Conservation (phyloP, 1,139 yeast genomes). For the Yamadazyma buinensis region DNA sequence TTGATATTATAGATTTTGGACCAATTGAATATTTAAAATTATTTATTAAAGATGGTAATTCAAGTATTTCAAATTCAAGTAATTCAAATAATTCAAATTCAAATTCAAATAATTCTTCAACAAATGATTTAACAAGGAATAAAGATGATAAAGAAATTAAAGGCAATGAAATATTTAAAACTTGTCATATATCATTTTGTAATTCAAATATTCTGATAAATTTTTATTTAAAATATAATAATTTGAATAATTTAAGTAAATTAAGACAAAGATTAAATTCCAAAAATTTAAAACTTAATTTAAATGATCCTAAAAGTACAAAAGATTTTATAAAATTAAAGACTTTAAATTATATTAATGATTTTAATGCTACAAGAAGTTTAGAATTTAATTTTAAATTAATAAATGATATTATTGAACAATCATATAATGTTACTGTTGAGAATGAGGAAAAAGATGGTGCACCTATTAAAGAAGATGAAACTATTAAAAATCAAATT, state of each 20-base stretch:
- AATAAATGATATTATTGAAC: conserved; percentile 2
- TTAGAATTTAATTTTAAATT: conserved; percentile 10
- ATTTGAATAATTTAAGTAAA: conserved; percentile 21
- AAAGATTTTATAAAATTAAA: conserved; percentile 41
- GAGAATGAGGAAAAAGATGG: conserved; percentile 2
- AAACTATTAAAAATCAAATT: conserved; percentile 1
- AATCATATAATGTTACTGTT: too few species aligned
- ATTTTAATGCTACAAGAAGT: conserved; percentile 39
- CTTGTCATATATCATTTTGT: conserved; percentile 39
- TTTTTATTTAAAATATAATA: conserved; percentile 35
- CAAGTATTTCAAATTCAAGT: too few species aligned
- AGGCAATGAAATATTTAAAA: conserved; percentile 16
- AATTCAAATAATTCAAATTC: background rate
- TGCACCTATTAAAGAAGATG: conserved; percentile 2
- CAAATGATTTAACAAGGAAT: conserved; percentile 11
- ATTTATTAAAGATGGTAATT: conserved; percentile 23
- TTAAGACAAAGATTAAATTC: conserved; percentile 29
- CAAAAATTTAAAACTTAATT: conserved; percentile 25
- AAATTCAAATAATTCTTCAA: conserved; percentile 19
- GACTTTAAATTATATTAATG: conserved; percentile 40
- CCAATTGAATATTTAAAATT: conserved; percentile 43
- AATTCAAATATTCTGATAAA: conserved; percentile 32
- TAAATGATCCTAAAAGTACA: conserved; percentile 23
- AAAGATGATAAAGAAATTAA: background rate
- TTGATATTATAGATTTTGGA: conserved; percentile 36